These are phyloP conservation scores for Mycena kentingensis DNA, from an alignment of 768 basidiomycete genomes.

Conservation along the genomic window DNA sequence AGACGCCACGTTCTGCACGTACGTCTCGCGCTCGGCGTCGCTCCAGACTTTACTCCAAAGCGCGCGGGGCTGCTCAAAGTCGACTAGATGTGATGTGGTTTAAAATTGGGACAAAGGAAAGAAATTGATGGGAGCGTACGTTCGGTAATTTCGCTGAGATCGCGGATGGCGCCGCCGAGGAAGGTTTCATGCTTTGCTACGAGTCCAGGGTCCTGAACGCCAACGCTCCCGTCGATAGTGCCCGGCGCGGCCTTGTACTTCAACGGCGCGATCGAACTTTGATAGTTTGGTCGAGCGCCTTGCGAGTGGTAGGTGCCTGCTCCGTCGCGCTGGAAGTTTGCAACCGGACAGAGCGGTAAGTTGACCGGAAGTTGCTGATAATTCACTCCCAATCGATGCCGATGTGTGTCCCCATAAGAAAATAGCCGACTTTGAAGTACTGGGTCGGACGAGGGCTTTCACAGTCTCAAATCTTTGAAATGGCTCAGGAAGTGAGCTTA, in stretches of 20 bases:
- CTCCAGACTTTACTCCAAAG: slow-evolving; percentile 71
- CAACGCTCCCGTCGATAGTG: slow-evolving; percentile 45
- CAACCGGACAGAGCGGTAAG: slow-evolving; percentile 66
- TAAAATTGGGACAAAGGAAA: not conserved
- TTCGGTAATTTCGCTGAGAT: slow-evolving; percentile 77
- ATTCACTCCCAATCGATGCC: slow-evolving; percentile 79
- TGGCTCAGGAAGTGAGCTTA: too few relatives aligned
- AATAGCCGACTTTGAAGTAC: slow-evolving; percentile 93
- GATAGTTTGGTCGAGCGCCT: slow-evolving; percentile 86
- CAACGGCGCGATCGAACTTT: slow-evolving; percentile 74
- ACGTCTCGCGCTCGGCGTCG: slow-evolving; percentile 58
- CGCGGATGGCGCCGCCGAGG: slow-evolving; percentile 65
- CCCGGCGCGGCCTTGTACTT: slow-evolving; percentile 55
- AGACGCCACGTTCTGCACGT: slow-evolving; percentile 66
- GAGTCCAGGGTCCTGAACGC: slow-evolving; percentile 41
- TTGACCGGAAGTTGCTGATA: slow-evolving; percentile 91
- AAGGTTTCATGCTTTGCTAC: slow-evolving; percentile 70
- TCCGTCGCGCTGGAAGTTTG: slow-evolving; percentile 95
- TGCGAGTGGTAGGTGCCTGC: slow-evolving; percentile 69
- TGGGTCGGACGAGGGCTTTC: slow-evolving; percentile 88
- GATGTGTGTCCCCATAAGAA: slow-evolving; percentile 90
- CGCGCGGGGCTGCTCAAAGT: slow-evolving; percentile 82
- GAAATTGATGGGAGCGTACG: slow-evolving; percentile 48
- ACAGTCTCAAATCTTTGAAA: too few relatives aligned
- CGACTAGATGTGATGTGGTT: slow-evolving; percentile 46